Base-by-base conservation (phyloP, 2,329 filamentous ascomycete species). In the Microsporum ferrugineum region DNA sequence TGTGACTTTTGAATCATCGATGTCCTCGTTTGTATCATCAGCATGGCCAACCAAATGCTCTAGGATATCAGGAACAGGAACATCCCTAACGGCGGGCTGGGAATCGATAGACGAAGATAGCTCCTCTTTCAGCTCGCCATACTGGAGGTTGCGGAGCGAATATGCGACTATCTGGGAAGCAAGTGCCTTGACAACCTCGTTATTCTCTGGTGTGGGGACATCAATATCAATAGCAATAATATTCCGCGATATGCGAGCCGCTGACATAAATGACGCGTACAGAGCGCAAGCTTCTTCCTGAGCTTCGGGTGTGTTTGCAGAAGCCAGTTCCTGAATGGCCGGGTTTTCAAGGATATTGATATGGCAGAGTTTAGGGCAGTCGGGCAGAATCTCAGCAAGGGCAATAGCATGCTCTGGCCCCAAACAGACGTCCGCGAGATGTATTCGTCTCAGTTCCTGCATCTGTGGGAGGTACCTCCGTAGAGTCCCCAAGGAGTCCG, bases 111-210 rank as follows among this genome's bases (percentile, higher is more conserved):
- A 70, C 71, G 76, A 76, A 59, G 78, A 73, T 38, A 77, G 73
- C 56, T 79, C 71, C 61, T 87, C 85, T 7, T 82, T 80, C 62
- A 90, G 84, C 8, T 89, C 85, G 14, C 88, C 82, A 7, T 82
- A 83, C 71, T 96, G 90, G 79, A 99, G 87, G 68, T 99, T 99
- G 61, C 88, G 85, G 64, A 99, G 80, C 64, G 89, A 96, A 73
- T 96, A 96, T 0, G 90, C 92, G 49, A 96, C 87, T n/a, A 96
- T 88, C 72, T 96, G 91, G 69, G 92, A 95, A 0, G 91, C 91
- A 67, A 96, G 80, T 2, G 91, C 91, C 73, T 91, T 95, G 68
- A 96, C 88, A 29, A 96, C 84, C 71, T 96, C 94, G 60, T 88
- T 89, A n/a, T 88, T 88, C 61, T 89, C 85, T 27, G 85, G 80